Base-by-base conservation (phyloP, 352 stramenopile species). In the Peronospora farinosa region DNA sequence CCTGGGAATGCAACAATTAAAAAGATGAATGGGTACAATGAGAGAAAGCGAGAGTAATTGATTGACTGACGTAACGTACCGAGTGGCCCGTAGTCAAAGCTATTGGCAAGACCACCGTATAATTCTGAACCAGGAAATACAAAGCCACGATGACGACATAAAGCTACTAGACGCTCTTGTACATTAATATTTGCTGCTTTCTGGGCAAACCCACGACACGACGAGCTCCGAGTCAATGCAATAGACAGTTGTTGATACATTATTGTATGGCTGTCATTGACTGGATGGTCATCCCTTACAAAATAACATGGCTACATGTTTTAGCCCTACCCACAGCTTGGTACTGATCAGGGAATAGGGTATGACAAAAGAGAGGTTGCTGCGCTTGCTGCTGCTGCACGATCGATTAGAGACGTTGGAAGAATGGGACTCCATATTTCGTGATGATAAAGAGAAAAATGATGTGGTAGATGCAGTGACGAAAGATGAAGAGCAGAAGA, bases 51-150 rank as follows among this genome's bases (percentile, higher is more conserved):
- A 45, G 5, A n/a, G n/a, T n/a, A n/a, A 46, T 25, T 17, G 17
- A 17, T 31, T 2, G 3, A 27, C 1, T 27, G 19, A 33, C 28
- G 23, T 5, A 9, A 40, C 17, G 12, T 42, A 82, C 72, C 80
- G 13, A 88, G 75, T 7, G 95, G 96, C 19, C 96, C 96, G 60
- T 98, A 99, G 78, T 99, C 96, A 68, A 97, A 99, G 68, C 96
- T 98, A 62, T 96, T 97, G 49, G 88, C 88, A 49, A 97, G 92
- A 2, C 95, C 95, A 53, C 97, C 97, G 74, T 99, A 98, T 59
- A 99, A 96, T 63, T 98, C 90, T 11, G 82, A 96, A 11, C 87
- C 93, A 0, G 87, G 89, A 63, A 97, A 97, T 17, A 98, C 75
- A 57, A 98, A 97, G 36, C 93, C 93, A 16, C 91, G 84, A 43